Evolutionary conservation across 257 asterid genomes (phyloP), one percentile per base, ranked within the genome.

Genomic region (Apocynum venetum): DNA sequence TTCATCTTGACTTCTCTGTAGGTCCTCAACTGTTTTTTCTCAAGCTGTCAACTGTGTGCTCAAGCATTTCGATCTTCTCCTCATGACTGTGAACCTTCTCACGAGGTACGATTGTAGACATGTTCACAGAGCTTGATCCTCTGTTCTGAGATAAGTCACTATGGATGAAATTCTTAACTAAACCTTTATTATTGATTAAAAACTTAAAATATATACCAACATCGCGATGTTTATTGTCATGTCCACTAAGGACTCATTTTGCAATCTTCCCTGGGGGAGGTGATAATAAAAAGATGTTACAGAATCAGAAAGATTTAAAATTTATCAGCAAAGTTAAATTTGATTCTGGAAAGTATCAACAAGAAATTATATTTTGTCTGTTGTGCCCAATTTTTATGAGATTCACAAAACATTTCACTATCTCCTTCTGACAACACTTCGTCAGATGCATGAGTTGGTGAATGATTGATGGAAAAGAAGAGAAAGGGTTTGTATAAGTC

Each of bases 11-110:
- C 31, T 77, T 57, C 59, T 81, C 40, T 53, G 75, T 25, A 81
- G 69, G 40, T 81, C 79, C 35, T 81, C 76, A 43, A 81, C 51
- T 53, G 81, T 77, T 77, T 56, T 56, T 81, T 74, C 70, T 77
- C 55, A 81, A 67, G 66, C 52, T 51, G 48, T 77, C 76, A 55
- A 81, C 65, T n/a, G 77, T 65, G 31, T 66, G 74, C 66, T 77
- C 81, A n/a, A 81, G 84, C 61, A 46, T 77, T 55, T 77, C 79
- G 3, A 77, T 77, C 78, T 81, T 81, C 80, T 72, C 81, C 64
- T 65, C 75, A 72, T 81, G 66, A 73, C 55, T 66, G 47, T 64
- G 74, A 77, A 81, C 64, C 49, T 56, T 72, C 73, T 66, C 81
- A 73, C 49, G 55, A 72, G 76, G 77, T 48, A 52, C 38, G 15